phyloP scores from a whole-genome alignment of 345 rosid species.

The Nephelium lappaceum region DNA sequence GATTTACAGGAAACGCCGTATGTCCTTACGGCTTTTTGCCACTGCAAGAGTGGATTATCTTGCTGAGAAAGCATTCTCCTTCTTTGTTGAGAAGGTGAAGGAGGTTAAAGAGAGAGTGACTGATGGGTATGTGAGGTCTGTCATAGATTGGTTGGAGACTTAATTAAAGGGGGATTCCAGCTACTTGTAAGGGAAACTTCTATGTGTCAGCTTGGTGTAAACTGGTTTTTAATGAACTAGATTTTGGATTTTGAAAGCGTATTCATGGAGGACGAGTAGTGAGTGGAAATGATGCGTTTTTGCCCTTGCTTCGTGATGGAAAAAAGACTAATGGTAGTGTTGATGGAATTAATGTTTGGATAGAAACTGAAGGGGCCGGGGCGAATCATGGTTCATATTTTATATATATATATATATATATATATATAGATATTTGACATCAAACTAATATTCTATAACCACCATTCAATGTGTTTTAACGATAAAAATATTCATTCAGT shows the following conservation, averaged over 20 bases:
- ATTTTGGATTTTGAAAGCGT: constrained; percentile 34
- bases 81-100: constrained; percentile 25
- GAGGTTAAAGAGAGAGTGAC: constrained; percentile 23
- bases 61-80: constrained; percentile 22
- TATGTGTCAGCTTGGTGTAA: constrained; percentile 36
- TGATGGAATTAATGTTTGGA: constrained; percentile 21
- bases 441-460: background rate
- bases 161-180: constrained; percentile 23
- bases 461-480: no score
- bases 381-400: constrained; percentile 14
- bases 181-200: constrained; percentile 26
- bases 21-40: constrained; percentile 22
- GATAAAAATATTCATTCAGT: no score
- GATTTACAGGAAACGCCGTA: constrained; percentile 28
- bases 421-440: background rate
- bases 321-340: background rate
- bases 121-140: constrained; percentile 28
- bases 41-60: constrained; percentile 20
- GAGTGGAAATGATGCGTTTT: constrained; percentile 31
- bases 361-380: constrained; percentile 20
- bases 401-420: background rate
- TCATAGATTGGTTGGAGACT: constrained; percentile 33
- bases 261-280: constrained; percentile 22
- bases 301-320: constrained; percentile 24
- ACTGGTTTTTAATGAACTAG: constrained; percentile 24